A percentile compares a stretch with the other conserved stretches of the same genome.
phyloP scores from a whole-genome alignment of 768 basidiomycete genomes.

The Serendipita sp. region DNA sequence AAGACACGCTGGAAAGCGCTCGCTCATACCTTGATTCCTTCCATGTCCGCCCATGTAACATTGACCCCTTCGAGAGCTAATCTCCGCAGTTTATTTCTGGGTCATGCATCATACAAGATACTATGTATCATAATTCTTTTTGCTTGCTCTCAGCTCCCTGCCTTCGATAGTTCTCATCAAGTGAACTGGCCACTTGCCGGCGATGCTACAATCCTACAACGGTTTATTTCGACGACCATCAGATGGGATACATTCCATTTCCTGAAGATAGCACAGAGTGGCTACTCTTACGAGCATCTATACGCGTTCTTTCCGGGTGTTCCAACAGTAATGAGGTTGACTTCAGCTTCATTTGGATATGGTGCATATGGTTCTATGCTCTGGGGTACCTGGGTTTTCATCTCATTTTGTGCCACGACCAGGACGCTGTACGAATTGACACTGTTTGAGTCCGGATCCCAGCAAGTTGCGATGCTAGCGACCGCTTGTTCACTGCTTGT shows the following conservation, averaged over 20 bases:
- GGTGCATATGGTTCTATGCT: neutral
- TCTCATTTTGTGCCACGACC: slow-evolving; percentile 26
- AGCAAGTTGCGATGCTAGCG: slow-evolving; percentile 43
- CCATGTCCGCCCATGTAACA: no score
- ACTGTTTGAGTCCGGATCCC: slow-evolving; percentile 36
- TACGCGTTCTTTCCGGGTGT: slow-evolving; percentile 78
- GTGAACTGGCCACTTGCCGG: neutral
- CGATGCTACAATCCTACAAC: neutral
- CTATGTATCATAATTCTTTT: neutral
- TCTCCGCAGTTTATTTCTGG: neutral
- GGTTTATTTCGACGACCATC: slow-evolving; percentile 24
- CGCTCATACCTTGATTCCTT: neutral
- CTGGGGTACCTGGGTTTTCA: slow-evolving; percentile 18
- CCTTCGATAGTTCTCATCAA: neutral
- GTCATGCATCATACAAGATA: neutral
- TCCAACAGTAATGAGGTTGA: slow-evolving; percentile 35
- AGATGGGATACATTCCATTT: slow-evolving; percentile 91
- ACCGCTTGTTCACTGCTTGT: slow-evolving; percentile 59
- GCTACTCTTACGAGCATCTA: slow-evolving; percentile 56
- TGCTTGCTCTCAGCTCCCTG: neutral
- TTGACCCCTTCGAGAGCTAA: neutral
- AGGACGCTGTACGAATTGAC: slow-evolving; percentile 42
- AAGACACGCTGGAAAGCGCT: neutral
- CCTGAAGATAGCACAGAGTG: slow-evolving; percentile 41
- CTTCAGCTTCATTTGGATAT: neutral